Evolutionary conservation across 495 filamentous ascomycete species (phyloP), one percentile per base, ranked within the genome.

Genomic region (Hapsidospora chrysogenum): DNA sequence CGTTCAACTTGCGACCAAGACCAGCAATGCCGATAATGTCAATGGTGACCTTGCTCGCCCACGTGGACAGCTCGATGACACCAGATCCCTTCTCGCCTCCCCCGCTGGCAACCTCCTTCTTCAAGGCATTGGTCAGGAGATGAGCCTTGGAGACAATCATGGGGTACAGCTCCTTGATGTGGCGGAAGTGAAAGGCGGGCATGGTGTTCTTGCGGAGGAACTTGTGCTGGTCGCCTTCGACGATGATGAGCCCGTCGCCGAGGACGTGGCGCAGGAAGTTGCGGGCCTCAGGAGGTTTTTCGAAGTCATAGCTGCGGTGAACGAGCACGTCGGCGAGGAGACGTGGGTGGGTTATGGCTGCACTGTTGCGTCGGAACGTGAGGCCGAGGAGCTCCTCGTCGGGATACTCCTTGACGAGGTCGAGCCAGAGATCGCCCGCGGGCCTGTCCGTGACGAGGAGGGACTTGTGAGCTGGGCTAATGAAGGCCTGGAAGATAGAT

Each of bases 21-120:
- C 84, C 84, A 0, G 82, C 78, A 4, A 75, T 52, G 6, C 86
- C 85, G 41, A 93, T 87, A 37, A 93, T 85, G 45, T 94, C 86
- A 8, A 94, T 74, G 0, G 85, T 85, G 0, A 73, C 71, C 13
- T 83, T 70, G 26, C 66, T 74, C 7, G 63, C 72, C 80, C 80
- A 89, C 9, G 58, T 53, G 26, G 64, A 58, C 16, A 80, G 70
- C 33, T 89, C 80, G n/a, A 86, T 42, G 21, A 74, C 66, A 8
- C 61, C 63, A 9, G 42, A 32, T 11, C 46, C 43, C 16, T 64
- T 51, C 31, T 66, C 60, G 17, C 31, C 31, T n/a, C n/a, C n/a
- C 6, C 23, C 23, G 6, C 23, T 11, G 11, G 23, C 23, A 3
- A 16, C 17, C n/a, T 36, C 33, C 6, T 27, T 8, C 22, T n/a